These are phyloP conservation scores for Aspergillus latus DNA, from an alignment of 2,329 filamentous ascomycete genomes.

Conservation along the genomic window DNA sequence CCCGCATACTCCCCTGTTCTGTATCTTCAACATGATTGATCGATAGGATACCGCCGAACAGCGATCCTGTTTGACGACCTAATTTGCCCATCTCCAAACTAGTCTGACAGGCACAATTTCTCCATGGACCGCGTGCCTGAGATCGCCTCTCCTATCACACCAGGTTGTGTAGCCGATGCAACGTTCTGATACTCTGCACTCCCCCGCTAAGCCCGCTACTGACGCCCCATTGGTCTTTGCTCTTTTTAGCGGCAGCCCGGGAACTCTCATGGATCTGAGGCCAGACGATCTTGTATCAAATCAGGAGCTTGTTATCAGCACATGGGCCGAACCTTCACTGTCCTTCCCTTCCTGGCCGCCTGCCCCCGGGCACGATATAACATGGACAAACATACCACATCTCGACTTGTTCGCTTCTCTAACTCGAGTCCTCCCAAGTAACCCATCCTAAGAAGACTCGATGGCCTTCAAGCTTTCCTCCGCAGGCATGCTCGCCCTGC, in stretches of 20 bases:
- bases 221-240: constrained; percentile 18
- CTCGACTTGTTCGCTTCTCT: not conserved
- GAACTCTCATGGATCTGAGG: not conserved
- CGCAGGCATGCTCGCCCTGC: constrained; percentile 27
- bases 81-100: not conserved
- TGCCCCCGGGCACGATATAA: constrained; percentile 7
- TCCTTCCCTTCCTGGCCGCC: constrained; percentile 1
- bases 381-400: not conserved
- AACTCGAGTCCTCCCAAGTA: not conserved
- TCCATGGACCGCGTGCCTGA: not conserved
- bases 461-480: constrained; percentile 24
- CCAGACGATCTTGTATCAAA: constrained; percentile 24
- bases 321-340: constrained; percentile 26
- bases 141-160: constrained; percentile 11
- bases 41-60: not conserved
- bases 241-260: constrained; percentile 1
- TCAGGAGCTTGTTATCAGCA: constrained; percentile 27
- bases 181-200: constrained; percentile 21
- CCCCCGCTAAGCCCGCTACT: not conserved
- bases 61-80: not conserved
- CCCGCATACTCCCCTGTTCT: not conserved
- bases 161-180: constrained; percentile 15
- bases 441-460: not conserved
- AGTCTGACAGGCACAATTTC: constrained; percentile 10
- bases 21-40: not conserved